These are phyloP conservation scores for Pleurotus tuoliensis DNA, from an alignment of 768 basidiomycete species.

Conservation along the genomic window DNA sequence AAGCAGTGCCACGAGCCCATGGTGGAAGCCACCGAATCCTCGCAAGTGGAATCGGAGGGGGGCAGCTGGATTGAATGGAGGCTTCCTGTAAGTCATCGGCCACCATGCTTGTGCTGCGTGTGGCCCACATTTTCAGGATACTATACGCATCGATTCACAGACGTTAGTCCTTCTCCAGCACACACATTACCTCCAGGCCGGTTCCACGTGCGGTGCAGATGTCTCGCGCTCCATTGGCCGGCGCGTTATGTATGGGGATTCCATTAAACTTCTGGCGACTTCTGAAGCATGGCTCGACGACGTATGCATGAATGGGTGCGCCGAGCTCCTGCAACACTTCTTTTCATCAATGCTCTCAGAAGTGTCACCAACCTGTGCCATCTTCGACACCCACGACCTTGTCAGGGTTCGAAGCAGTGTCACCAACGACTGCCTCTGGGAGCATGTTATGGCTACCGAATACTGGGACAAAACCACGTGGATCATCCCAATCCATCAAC, in stretches of 20 bases:
- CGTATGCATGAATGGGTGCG: conserved; percentile 21
- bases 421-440: conserved; percentile 18
- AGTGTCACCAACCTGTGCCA: background rate
- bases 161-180: background rate
- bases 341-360: too few species aligned
- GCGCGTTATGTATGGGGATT: conserved; percentile 4
- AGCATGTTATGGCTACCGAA: background rate
- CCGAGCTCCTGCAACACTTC: background rate
- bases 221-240: conserved; percentile 8
- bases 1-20: too few species aligned
- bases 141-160: background rate
- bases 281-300: conserved; percentile 16
- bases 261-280: conserved; percentile 8
- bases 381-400: conserved; percentile 19
- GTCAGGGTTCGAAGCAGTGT: conserved; percentile 10
- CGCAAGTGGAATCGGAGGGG: too few species aligned
- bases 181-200: background rate
- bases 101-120: background rate
- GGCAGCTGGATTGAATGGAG: background rate
- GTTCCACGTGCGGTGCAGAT: background rate
- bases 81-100: background rate
- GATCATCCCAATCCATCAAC: conserved; percentile 34
- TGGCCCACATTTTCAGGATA: background rate
- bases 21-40: too few species aligned
- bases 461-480: conserved; percentile 29